Evolutionary conservation across 768 basidiomycete species (phyloP), one percentile per base, ranked within the genome.

Genomic region (Termitomyces sp.): DNA sequence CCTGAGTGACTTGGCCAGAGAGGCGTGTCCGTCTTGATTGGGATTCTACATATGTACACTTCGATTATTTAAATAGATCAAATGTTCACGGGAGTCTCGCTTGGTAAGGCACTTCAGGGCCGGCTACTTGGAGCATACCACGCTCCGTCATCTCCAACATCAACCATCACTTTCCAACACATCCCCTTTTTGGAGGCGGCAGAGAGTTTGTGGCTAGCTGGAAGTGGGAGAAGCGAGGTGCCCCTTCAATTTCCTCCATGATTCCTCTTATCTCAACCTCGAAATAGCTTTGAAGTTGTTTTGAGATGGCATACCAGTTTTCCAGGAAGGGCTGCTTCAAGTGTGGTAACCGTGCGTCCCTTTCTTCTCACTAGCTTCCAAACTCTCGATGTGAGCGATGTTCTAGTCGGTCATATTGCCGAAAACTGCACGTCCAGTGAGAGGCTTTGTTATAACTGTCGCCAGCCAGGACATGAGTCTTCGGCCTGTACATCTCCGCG

Each of bases 391-490:
- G n/a, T n/a, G n/a, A n/a, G n/a, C n/a, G 33, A 61, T 50, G 35
- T 54, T 38, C 25, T 62, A 94, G 93, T 94, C 68, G 93, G 93
- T 45, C 93, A 96, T 70, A 90, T 95, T 65, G 93, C 93, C 64
- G 91, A 93, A 78, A 89, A 88, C 64, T 96, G 93, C 68, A 81
- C 91, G 43, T 91, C 90, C 59, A 89, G 89, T 64, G 84, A 90
- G 69, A 84, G 91, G 63, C 82, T 96, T 56, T 96, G 94, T 74
- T 96, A 94, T 75, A 96, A 95, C 68, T 96, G 94, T 70, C 86
- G 91, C 60, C 89, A 94, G 68, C 89, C 92, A n/a, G 94, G 94
- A 38, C 94, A 95, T 63, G 93, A 95, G 71, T 92, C 89, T 18
- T 86, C 89, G 52, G 84, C 88, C 52, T 95, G 94, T 68, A 88